phyloP scores from a whole-genome alignment of 2,329 filamentous ascomycete species.

The Aspergillus ruber region DNA sequence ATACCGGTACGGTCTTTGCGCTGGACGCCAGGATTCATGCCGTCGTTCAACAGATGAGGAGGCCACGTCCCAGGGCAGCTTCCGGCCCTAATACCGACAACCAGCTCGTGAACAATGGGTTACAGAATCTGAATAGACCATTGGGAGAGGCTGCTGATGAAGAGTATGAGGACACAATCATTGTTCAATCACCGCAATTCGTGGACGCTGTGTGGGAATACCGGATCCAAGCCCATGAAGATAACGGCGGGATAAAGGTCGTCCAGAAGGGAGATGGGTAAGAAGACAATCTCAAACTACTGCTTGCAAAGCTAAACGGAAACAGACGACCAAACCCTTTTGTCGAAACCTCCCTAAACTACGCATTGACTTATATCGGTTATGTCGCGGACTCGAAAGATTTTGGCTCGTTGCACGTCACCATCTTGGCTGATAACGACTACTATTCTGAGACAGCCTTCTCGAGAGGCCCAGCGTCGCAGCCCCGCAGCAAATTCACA shows the following conservation, averaged over 20 bases:
- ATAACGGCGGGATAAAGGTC: constrained; percentile 72
- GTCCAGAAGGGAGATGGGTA: constrained; percentile 52
- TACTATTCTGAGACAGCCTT: constrained; percentile 76
- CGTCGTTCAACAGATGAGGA: constrained; percentile 49
- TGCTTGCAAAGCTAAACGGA: constrained; percentile 4
- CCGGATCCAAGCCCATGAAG: constrained; percentile 62
- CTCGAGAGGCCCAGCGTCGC: constrained; percentile 26
- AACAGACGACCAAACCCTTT: constrained; percentile 66
- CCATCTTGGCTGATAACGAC: constrained; percentile 88
- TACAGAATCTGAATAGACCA: constrained; percentile 9
- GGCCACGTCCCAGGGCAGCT: constrained; percentile 16
- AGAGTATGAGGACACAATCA: constrained; percentile 61
- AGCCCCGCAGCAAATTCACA: constrained; percentile 52
- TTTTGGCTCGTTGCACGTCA: constrained; percentile 64
- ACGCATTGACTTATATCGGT: constrained; percentile 73
- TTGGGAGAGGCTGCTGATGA: constrained; percentile 40
- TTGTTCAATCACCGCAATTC: constrained; percentile 90
- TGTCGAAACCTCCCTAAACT: constrained; percentile 83
- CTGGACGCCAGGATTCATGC: constrained; percentile 60
- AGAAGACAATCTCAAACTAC: constrained; percentile 5
- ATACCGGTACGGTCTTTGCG: constrained; percentile 67
- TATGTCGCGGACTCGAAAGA: constrained; percentile 45
- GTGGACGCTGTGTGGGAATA: constrained; percentile 82
- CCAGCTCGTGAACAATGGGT: background rate
- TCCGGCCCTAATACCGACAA: background rate